Evolutionary conservation across 2,329 filamentous ascomycete species (phyloP).

Genomic region (Huntiella moniliformis): DNA sequence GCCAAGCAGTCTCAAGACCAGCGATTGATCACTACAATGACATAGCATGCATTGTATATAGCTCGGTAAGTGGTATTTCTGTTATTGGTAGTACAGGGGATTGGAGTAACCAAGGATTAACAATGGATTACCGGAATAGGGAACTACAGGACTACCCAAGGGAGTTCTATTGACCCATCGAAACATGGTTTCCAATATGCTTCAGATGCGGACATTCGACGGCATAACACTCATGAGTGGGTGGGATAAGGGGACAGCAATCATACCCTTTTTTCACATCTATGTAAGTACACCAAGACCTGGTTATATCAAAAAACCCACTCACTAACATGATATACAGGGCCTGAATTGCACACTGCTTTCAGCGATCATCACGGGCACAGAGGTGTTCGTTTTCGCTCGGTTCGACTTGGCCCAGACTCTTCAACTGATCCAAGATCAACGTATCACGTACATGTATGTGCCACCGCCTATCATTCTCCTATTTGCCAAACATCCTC

Average conservation of each 20-base stretch:
- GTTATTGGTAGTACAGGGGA: too few species aligned
- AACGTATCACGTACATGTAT: constrained; percentile 59
- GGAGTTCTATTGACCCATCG: constrained; percentile 71
- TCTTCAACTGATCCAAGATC: constrained; percentile 56
- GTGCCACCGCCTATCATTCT: constrained; percentile 74
- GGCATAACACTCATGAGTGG: constrained; percentile 35
- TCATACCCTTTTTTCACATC: constrained; percentile 82
- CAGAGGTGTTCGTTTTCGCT: constrained; percentile 50
- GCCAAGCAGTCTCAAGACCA: constrained; percentile 20
- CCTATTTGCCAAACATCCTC: constrained; percentile 58
- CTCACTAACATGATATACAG: constrained; percentile 12
- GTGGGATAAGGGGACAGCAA: constrained; percentile 55
- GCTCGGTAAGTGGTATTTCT: constrained; percentile 27
- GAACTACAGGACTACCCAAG: constrained; percentile 81
- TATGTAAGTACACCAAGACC: constrained; percentile 39
- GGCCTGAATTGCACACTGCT: constrained; percentile 19
- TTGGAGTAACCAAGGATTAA: too few species aligned
- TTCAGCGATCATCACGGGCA: constrained; percentile 34
- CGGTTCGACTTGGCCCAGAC: constrained; percentile 67
- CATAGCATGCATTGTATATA: constrained; percentile 71
- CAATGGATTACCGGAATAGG: constrained; percentile 19
- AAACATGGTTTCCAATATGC: constrained; percentile 62
- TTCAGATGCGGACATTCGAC: constrained; percentile 37
- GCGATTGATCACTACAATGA: constrained; percentile 48
- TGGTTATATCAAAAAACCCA: not conserved